Evolutionary conservation across 495 filamentous ascomycete genomes (phyloP), one percentile per base, ranked within the genome.

Genomic region (Aspergillus egyptiacus): DNA sequence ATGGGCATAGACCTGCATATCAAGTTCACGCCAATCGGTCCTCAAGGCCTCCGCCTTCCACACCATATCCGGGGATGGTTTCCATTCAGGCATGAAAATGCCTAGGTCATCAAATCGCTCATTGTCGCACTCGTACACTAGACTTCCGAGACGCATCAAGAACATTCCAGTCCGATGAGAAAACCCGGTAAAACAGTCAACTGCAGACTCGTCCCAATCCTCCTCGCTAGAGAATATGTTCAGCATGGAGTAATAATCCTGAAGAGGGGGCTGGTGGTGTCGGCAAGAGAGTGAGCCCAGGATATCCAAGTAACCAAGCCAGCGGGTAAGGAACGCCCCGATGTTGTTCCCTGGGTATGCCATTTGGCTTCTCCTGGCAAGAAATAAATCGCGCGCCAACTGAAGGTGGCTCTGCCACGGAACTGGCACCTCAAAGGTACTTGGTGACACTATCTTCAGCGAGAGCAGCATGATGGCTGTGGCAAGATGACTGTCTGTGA

Each of bases 391-490:
- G 4, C 88, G 80, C 0, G 89, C 87, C 22, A 86, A 78, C 30
- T 81, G 80, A 6, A 95, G 74, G 63, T 93, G 87, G 24, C 74
- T 80, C 53, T 87, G 84, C 89, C 89, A 95, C 0, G 78, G 67
- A 22, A 84, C 78, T 3, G 83, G 79, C 3, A 87, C 79, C 39
- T 81, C 79, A 55, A 95, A 91, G 2, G 86, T 84, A 42, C 82
- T 84, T 6, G 89, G 89, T 2, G 86, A 89, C 33, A 95, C 83
- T 33, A 95, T 94, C 55, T 95, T 85, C 37, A 93, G 71, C 1
- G 88, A 91, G 5, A 88, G 78, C 25, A 95, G 72, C 86, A 95
- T 87, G 46, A 95, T 89, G 2, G 88, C 86, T 0, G 89, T 87
- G 8, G 89, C 86, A 15, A 95, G 72, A 53, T 86, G 88, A 30